phyloP scores from a whole-genome alignment of 208 protist genomes.

The Entamoeba moshkovskii region DNA sequence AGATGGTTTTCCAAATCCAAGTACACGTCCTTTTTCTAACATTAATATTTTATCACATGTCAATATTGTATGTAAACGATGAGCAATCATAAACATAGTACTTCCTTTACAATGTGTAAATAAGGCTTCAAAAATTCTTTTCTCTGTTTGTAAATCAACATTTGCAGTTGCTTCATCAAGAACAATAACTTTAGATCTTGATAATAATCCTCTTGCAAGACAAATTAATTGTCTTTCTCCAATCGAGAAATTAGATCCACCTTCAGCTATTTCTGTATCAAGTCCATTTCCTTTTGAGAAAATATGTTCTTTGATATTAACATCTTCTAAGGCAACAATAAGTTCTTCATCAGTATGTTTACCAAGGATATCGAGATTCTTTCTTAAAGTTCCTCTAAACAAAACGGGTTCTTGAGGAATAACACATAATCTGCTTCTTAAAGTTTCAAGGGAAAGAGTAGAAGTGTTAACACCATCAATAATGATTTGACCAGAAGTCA shows the following conservation, averaged over 20 bases:
- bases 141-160: constrained; percentile 17
- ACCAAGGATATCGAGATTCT: constrained; percentile 34
- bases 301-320: constrained; percentile 18
- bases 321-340: constrained; percentile 13
- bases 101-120: constrained; percentile 1
- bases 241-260: constrained; percentile 19
- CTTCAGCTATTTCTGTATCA: not conserved
- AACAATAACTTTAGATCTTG: constrained; percentile 7
- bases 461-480: constrained; percentile 37
- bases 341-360: constrained; percentile 28
- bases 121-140: constrained; percentile 15
- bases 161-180: constrained; percentile 28
- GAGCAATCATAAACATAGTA: constrained; percentile 30
- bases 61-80: constrained; percentile 32
- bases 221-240: constrained; percentile 34
- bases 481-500: constrained; percentile 13
- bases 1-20: constrained; percentile 34
- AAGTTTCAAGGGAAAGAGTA: constrained; percentile 16
- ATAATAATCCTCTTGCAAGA: constrained; percentile 22
- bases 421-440: constrained; percentile 28
- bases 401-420: constrained; percentile 44
- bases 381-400: constrained; percentile 34
- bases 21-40: constrained; percentile 16
- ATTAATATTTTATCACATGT: constrained; percentile 60
- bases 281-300: not conserved